Percentiles rank a stretch among this genome's conserved stretches.
Evolutionary conservation across 805 yeast species (phyloP).

Genomic region (Tetrapisispora phaffii): DNA sequence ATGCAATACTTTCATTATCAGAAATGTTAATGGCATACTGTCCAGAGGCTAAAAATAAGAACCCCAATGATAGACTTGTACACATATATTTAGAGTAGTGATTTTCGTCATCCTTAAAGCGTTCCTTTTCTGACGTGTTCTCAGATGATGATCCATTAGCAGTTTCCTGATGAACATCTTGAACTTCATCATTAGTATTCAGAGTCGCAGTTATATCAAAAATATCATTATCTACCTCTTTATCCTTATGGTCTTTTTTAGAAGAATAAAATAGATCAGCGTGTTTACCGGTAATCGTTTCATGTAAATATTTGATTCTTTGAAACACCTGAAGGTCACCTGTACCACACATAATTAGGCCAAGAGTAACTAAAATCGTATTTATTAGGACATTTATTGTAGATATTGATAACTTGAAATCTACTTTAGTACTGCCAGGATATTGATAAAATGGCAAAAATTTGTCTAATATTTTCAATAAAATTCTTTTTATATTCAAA

Average conservation of each 20-base stretch:
- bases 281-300: slow-evolving; percentile 34
- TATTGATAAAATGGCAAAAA: slow-evolving; percentile 26
- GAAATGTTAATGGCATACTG: slow-evolving; percentile 69
- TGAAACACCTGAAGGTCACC: slow-evolving; percentile 77
- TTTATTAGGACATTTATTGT: slow-evolving; percentile 50
- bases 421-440: slow-evolving; percentile 40
- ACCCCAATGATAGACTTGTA: slow-evolving; percentile 73
- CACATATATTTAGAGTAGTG: slow-evolving; percentile 68
- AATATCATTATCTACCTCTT: neutral
- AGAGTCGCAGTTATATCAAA: neutral
- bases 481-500: slow-evolving; percentile 40
- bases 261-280: slow-evolving; percentile 17
- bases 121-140: slow-evolving; percentile 9
- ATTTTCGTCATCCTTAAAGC: slow-evolving; percentile 18
- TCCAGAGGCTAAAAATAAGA: slow-evolving; percentile 85
- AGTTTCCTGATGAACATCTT: neutral
- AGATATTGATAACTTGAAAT: slow-evolving; percentile 42
- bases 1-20: slow-evolving; percentile 32
- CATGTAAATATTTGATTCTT: slow-evolving; percentile 62
- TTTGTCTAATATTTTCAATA: slow-evolving; percentile 20
- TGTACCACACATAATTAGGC: slow-evolving; percentile 80
- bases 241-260: neutral
- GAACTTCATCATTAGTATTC: slow-evolving; percentile 1
- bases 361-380: slow-evolving; percentile 49
- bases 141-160: neutral